Base-by-base conservation (phyloP, 2,329 filamentous ascomycete species). In the Fusarium heterosporum region DNA sequence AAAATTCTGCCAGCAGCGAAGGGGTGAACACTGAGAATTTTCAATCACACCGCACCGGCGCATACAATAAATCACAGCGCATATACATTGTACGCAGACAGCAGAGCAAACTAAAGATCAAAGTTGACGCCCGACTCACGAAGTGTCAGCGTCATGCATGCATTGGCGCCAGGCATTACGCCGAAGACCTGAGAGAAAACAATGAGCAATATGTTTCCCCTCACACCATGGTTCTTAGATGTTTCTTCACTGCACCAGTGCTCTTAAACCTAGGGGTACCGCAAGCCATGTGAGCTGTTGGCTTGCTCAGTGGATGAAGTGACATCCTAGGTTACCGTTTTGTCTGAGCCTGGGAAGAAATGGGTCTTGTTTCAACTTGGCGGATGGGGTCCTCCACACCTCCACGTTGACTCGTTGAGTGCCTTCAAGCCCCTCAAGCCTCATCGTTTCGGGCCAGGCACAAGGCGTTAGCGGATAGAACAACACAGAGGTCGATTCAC, bases 331-430 rank as follows among this genome's bases (percentile, higher is more conserved):
- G 45, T 46, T 52, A 54, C 56, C 49, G 42, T 50, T 56, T 56
- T 48, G 45, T 48, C 41, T 68, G 52, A 66, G 32, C 57, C 62
- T 39, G 61, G 58, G 46, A 66, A 48, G 32, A 66, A 65, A 50
- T 50, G 65, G 65, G 53, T 46, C 65, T 55, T 54, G 66, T 68
- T 68, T 68, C 66, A 68, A 68, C 65, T 66, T 54, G 52, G 55
- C 48, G 45, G 42, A 57, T 48, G 51, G 61, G 26, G 56, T 42
- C 52, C 65, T 68, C 65, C 65, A 66, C 65, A 68, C 61, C 48
- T 66, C 48, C 52, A 45, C 17, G 48, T 60, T 57, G 55, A 63
- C 60, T 68, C 64, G 60, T 60, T 48, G 49, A 66, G 46, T 60
- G 49, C 28, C 22, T 39, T 46, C 40, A 57, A 64, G 60, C 60